Evolutionary conservation across 192 early-diverging fungal species (phyloP).

Genomic region (Entrophospora sp.): DNA sequence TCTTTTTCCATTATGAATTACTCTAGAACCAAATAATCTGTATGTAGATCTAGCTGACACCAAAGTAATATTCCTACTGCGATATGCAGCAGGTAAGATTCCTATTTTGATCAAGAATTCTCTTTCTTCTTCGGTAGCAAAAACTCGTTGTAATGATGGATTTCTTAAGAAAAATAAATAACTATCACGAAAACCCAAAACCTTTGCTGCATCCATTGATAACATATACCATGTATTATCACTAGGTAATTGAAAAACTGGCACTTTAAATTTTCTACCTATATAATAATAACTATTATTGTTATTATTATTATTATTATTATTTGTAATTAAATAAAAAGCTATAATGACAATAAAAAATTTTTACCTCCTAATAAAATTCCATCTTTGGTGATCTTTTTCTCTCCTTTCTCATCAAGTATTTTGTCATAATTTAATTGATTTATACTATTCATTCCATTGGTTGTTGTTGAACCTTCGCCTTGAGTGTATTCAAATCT

Average conservation of each 20-base stretch:
- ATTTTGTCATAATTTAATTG: not conserved
- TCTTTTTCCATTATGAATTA: constrained; percentile 53
- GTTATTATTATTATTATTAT: not conserved
- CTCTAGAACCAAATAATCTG: constrained; percentile 56
- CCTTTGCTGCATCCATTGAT: constrained; percentile 80
- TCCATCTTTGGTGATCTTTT: constrained; percentile 69
- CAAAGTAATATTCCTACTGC: constrained; percentile 58
- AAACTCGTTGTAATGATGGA: constrained; percentile 64
- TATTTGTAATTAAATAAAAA: too few species aligned
- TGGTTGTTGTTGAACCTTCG: not conserved
- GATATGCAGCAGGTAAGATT: constrained; percentile 56
- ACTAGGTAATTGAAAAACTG: constrained; percentile 70
- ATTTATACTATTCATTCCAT: not conserved
- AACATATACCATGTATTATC: constrained; percentile 71
- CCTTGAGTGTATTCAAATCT: not conserved
- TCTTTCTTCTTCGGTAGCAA: constrained; percentile 72
- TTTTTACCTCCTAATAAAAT: constrained; percentile 55
- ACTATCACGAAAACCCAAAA: constrained; percentile 82
- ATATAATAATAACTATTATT: not conserved
- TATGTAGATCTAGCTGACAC: constrained; percentile 69
- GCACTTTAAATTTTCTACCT: constrained; percentile 73
- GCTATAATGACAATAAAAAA: not conserved
- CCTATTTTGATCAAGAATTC: constrained; percentile 50
- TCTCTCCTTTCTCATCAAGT: constrained; percentile 51
- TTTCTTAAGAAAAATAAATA: constrained; percentile 89